These are phyloP conservation scores for Cryphonectria radicalis DNA, from an alignment of 2,329 filamentous ascomycete genomes.

Conservation along the genomic window DNA sequence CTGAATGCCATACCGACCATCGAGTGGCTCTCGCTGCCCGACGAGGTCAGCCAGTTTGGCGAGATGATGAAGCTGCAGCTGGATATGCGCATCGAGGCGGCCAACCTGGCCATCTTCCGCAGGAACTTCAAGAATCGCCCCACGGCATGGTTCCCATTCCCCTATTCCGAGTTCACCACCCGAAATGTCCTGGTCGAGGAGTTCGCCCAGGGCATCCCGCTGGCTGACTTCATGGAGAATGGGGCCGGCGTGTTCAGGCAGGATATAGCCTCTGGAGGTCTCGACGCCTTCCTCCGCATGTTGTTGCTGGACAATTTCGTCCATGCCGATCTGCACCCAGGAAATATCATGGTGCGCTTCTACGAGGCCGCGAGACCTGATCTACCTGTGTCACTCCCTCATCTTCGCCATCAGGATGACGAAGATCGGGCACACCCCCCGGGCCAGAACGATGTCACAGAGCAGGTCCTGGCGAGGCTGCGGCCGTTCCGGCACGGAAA, in stretches of 20 bases:
- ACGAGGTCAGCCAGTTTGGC: constrained; percentile 91
- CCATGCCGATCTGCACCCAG: constrained; percentile 93
- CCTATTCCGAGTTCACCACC: constrained; percentile 90
- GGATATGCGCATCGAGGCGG: constrained; percentile 90
- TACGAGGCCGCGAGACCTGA: constrained; percentile 80
- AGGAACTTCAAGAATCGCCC: constrained; percentile 87
- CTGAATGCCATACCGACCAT: constrained; percentile 92
- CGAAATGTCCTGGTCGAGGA: constrained; percentile 93
- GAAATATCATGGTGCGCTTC: constrained; percentile 99
- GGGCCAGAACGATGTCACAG: constrained; percentile 70
- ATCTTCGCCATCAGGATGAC: constrained; percentile 34
- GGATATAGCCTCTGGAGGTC: constrained; percentile 91
- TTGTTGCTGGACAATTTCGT: constrained; percentile 96
- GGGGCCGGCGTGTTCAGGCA: constrained; percentile 91
- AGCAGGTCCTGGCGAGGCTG: constrained; percentile 80
- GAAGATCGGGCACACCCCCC: constrained; percentile 49
- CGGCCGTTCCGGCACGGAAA: constrained; percentile 69
- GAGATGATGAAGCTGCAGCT: constrained; percentile 99
- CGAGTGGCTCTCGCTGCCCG: constrained; percentile 94
- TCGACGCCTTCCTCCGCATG: constrained; percentile 97
- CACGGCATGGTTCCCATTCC: constrained; percentile 96
- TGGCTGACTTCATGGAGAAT: constrained; percentile 87
- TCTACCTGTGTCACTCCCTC: constrained; percentile 52
- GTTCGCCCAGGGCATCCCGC: constrained; percentile 90
- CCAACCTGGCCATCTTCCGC: constrained; percentile 86